Percentiles rank a stretch among this genome's conserved stretches.
These are phyloP conservation scores for Schizopora paradoxa DNA, from an alignment of 1,284 basidiomycete species.

Conservation along the genomic window DNA sequence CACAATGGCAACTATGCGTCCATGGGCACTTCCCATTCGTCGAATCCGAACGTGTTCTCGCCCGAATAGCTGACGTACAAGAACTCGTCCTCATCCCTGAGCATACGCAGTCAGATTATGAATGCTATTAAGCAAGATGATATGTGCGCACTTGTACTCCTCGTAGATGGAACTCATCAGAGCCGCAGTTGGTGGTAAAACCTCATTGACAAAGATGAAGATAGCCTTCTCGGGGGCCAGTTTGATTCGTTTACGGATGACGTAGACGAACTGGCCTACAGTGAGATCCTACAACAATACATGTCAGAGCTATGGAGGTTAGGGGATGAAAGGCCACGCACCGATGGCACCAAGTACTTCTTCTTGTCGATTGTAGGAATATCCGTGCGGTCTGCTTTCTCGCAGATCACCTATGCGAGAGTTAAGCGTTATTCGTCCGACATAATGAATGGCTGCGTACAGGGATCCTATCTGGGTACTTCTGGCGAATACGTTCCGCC, in stretches of 20 bases:
- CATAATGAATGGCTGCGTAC: conserved; percentile 43
- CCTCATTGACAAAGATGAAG: conserved; percentile 99
- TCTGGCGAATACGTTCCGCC: conserved; percentile 94
- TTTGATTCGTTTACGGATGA: conserved; percentile 99
- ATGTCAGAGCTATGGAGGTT: conserved; percentile 22
- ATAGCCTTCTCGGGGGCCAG: conserved; percentile 99
- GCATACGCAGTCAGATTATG: conserved; percentile 21
- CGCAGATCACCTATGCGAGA: conserved; percentile 86
- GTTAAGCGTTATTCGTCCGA: too few species aligned
- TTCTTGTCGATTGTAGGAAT: conserved; percentile 99
- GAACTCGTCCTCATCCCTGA: conserved; percentile 93
- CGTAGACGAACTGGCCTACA: conserved; percentile 98
- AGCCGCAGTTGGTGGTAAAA: conserved; percentile 95
- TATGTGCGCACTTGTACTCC: conserved; percentile 86
- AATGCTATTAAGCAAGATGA: conserved; percentile 2
- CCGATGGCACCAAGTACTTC: conserved; percentile 98
- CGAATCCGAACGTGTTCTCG: conserved; percentile 87
- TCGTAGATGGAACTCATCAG: conserved; percentile 99
- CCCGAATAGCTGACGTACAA: conserved; percentile 95
- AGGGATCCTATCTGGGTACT: conserved; percentile 97
- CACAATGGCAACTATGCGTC: conserved; percentile 12
- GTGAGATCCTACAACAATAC: conserved; percentile 75
- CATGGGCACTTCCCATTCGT: conserved; percentile 14
- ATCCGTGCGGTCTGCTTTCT: conserved; percentile 98
- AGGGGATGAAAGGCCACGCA: conserved; percentile 34